phyloP scores from a whole-genome alignment of 495 filamentous ascomycete species.

The Jackrogersella multiformis region DNA sequence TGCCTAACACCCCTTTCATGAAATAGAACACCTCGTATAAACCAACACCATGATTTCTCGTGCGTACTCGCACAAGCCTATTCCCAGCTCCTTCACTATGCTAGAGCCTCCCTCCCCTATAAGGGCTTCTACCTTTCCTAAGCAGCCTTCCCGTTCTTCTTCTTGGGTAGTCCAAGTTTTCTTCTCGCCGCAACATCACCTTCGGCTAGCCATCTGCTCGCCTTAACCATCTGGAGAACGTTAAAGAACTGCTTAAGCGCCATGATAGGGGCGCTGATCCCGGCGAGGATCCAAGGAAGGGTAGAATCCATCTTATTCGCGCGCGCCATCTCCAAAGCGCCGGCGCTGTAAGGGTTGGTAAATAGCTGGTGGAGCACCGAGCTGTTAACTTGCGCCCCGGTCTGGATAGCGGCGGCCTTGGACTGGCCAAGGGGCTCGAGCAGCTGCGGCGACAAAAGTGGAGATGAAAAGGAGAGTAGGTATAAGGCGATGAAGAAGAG shows the following conservation, averaged over 20 bases:
- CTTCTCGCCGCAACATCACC: constrained; percentile 73
- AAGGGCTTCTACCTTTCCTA: constrained; percentile 5
- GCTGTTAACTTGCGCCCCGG: constrained; percentile 71
- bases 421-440: constrained; percentile 60
- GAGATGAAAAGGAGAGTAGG: constrained; percentile 94
- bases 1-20: constrained; percentile 18
- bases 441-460: constrained; percentile 82
- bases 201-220: constrained; percentile 90
- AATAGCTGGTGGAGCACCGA: constrained; percentile 72
- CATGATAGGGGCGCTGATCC: constrained; percentile 87
- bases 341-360: constrained; percentile 85
- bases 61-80: neutral
- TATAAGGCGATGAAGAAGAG: constrained; percentile 97
- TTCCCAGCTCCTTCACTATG: neutral
- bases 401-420: constrained; percentile 63
- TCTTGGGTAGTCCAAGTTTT: constrained; percentile 59
- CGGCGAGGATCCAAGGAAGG: constrained; percentile 87
- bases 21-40: constrained; percentile 34
- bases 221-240: constrained; percentile 92
- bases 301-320: constrained; percentile 85
- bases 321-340: constrained; percentile 87
- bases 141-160: constrained; percentile 47
- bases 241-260: constrained; percentile 92
- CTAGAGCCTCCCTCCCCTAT: neutral
- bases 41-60: constrained; percentile 15